These are phyloP conservation scores for Gossypioides kirkii DNA, from an alignment of 345 rosid species.

Conservation along the genomic window DNA sequence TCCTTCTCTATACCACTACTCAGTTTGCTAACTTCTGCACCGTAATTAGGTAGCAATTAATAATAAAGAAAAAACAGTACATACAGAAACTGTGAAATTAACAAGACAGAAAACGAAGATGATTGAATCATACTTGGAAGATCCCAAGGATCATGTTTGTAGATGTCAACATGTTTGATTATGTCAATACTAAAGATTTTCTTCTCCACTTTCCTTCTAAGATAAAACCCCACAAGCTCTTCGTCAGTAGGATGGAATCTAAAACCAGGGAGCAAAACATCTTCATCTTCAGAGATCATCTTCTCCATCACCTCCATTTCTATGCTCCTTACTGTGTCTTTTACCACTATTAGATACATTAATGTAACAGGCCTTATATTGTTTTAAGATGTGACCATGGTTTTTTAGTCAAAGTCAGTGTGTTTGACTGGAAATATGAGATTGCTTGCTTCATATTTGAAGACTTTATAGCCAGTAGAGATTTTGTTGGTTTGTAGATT, in stretches of 20 bases:
- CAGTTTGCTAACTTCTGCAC: slow-evolving; percentile 21
- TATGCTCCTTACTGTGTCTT: not conserved
- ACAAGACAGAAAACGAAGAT: not conserved
- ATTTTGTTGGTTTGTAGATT: slow-evolving; percentile 3
- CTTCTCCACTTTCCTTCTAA: slow-evolving; percentile 47
- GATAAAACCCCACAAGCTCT: slow-evolving; percentile 50
- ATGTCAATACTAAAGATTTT: slow-evolving; percentile 35
- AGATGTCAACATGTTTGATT: slow-evolving; percentile 45
- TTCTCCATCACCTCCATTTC: slow-evolving; percentile 29
- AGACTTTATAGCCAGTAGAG: not conserved
- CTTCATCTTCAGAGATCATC: slow-evolving; percentile 25
- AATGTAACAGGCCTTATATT: not conserved
- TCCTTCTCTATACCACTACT: slow-evolving; percentile 33
- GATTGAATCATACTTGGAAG: slow-evolving; percentile 36
- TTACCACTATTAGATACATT: not conserved
- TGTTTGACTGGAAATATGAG: not conserved
- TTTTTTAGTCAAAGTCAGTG: slow-evolving; percentile 3
- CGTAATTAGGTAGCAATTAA: not conserved
- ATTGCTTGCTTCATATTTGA: not conserved
- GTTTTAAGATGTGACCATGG: not conserved
- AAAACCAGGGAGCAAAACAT: slow-evolving; percentile 40
- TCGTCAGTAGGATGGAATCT: slow-evolving; percentile 52
- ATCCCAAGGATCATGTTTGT: slow-evolving; percentile 54
- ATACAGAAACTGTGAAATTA: not conserved
- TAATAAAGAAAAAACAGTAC: not conserved